These are phyloP conservation scores for Pseudogymnoascus destructans DNA, from an alignment of 2,329 filamentous ascomycete genomes.

Conservation along the genomic window DNA sequence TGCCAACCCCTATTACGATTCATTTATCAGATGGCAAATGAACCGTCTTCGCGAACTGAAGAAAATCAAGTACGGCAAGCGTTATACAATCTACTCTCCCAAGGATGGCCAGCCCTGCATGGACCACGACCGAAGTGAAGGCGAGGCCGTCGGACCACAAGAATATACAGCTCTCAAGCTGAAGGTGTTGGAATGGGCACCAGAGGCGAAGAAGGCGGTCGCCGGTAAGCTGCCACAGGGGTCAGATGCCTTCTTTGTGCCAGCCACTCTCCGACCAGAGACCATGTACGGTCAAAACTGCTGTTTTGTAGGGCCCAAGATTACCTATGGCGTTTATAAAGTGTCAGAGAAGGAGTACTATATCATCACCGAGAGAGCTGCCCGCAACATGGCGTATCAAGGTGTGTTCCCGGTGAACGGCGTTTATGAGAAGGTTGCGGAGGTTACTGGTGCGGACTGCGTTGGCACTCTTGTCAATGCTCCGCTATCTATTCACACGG, in stretches of 20 bases:
- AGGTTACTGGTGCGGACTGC: constrained; percentile 64
- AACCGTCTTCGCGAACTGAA: constrained; percentile 74
- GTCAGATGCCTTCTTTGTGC: constrained; percentile 76
- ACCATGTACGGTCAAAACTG: constrained; percentile 98
- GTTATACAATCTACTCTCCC: constrained; percentile 86
- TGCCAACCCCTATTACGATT: constrained; percentile 91
- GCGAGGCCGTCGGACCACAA: constrained; percentile 72
- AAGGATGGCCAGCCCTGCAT: constrained; percentile 82
- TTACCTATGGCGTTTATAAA: constrained; percentile 82
- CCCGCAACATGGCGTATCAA: constrained; percentile 95
- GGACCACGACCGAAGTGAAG: constrained; percentile 72
- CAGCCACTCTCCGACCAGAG: constrained; percentile 85
- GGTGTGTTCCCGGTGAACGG: constrained; percentile 69
- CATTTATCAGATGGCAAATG: constrained; percentile 96
- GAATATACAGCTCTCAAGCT: constrained; percentile 91
- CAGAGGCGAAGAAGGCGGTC: constrained; percentile 56
- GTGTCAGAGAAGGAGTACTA: constrained; percentile 67
- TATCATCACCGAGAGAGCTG: constrained; percentile 67
- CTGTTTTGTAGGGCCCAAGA: constrained; percentile 85
- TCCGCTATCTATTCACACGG: constrained; percentile 72
- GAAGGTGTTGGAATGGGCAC: constrained; percentile 79
- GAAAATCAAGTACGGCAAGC: constrained; percentile 87
- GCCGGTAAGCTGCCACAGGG: constrained; percentile 65
- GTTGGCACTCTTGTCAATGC: constrained; percentile 84
- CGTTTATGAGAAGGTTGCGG: constrained; percentile 58